phyloP scores from a whole-genome alignment of 208 protist genomes.

The Angomonas deanei region DNA sequence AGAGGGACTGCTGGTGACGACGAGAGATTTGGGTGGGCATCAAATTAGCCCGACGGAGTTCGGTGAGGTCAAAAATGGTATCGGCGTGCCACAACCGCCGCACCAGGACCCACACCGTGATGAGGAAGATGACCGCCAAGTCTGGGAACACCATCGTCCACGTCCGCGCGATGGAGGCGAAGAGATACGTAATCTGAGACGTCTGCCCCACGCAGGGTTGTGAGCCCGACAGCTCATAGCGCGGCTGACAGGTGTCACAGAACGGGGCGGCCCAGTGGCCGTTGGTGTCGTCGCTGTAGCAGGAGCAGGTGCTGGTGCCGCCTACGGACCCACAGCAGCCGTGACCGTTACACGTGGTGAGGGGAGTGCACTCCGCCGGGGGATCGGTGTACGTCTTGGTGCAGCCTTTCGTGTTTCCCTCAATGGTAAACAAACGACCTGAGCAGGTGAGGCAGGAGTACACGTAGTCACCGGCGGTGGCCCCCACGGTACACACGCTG shows the following conservation, averaged over 20 bases:
- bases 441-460: constrained; percentile 53
- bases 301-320: constrained; percentile 21
- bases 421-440: constrained; percentile 45
- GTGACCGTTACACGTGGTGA: constrained; percentile 39
- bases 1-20: constrained; percentile 49
- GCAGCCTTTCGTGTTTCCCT: constrained; percentile 9
- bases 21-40: constrained; percentile 67
- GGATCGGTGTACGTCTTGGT: constrained; percentile 10
- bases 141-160: constrained; percentile 84
- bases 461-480: constrained; percentile 15
- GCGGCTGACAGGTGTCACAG: constrained; percentile 29
- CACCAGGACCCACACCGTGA: constrained; percentile 49
- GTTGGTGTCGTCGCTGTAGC: constrained; percentile 26
- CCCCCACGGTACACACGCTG: constrained; percentile 9
- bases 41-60: constrained; percentile 59
- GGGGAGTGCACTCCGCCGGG: constrained; percentile 11
- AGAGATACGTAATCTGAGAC: constrained; percentile 33
- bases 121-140: constrained; percentile 61
- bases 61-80: constrained; percentile 49
- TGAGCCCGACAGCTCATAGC: constrained; percentile 20
- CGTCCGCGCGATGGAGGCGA: constrained; percentile 64
- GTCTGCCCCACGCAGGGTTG: constrained; percentile 11
- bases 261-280: constrained; percentile 34
- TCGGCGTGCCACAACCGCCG: constrained; percentile 65
- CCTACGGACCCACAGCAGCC: constrained; percentile 40